Percentiles rank a stretch among this genome's conserved stretches.
phyloP scores from a whole-genome alignment of 2,329 filamentous ascomycete species.

The Penicillium capsulatum region DNA sequence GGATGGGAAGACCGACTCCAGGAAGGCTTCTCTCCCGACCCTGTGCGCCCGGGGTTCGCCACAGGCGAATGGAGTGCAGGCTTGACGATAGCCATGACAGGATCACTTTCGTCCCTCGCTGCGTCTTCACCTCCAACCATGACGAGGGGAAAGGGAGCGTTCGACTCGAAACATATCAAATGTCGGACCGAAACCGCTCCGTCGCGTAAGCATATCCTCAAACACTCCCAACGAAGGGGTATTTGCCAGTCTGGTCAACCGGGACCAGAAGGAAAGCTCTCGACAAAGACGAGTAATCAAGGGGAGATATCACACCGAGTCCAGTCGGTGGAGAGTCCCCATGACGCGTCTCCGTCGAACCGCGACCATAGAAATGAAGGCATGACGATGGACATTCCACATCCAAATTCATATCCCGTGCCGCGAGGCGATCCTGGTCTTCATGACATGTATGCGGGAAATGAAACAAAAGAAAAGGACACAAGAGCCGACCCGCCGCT shows the following conservation, averaged over 20 bases:
- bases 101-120: conserved; percentile 2
- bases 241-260: conserved; percentile 37
- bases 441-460: conserved; percentile 45
- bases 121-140: conserved; percentile 9
- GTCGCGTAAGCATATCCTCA: conserved; percentile 20
- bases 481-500: conserved; percentile 48
- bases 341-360: conserved; percentile 7
- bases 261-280: conserved; percentile 40
- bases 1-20: not conserved
- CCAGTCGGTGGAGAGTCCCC: conserved; percentile 17
- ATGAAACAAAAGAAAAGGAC: conserved; percentile 35
- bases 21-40: conserved; percentile 16
- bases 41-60: conserved; percentile 20
- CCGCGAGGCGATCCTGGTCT: conserved; percentile 49
- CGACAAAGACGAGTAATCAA: conserved; percentile 15
- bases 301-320: conserved; percentile 11
- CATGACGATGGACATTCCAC: conserved; percentile 35
- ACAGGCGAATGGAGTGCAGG: conserved; percentile 22
- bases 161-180: conserved; percentile 35
- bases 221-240: conserved; percentile 13
- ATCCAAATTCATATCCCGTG: conserved; percentile 44
- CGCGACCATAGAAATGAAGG: conserved; percentile 32
- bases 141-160: conserved; percentile 16
- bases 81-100: conserved; percentile 8
- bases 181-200: conserved; percentile 22